Base-by-base conservation (phyloP, 768 basidiomycete species). In the Epithele typhae region DNA sequence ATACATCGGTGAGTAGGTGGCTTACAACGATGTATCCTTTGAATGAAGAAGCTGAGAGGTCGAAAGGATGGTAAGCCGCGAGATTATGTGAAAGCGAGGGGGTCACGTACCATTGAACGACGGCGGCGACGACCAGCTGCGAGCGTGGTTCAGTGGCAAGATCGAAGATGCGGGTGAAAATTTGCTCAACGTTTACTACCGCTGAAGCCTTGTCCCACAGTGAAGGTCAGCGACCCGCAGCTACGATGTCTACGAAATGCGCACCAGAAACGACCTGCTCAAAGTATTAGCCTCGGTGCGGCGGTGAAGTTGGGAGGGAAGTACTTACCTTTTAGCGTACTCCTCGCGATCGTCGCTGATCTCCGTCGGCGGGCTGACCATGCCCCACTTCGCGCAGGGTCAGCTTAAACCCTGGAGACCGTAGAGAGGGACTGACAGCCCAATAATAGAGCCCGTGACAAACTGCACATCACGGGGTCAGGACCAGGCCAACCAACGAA, bases 351-450 rank as follows among this genome's bases (percentile, higher is more conserved):
- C 27, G 7, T 7, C 27, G 27, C 27, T 30, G 8, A 7, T 30
- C 7, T 7, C 14, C 8, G 27, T 7, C 7, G 7, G 27, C 27
- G 27, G 7, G 14, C 14, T 30, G 11, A 52, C 51, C 46, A 52
- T 40, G 2, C 46, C 51, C 51, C 51, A 52, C 51, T 18, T n/a
- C 37, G 18, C 10, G 37, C 11, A 21, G 3, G 18, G 19, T 24
- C 2, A 24, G 14, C 2, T 4, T 12, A 18, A 4, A 17, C 25
- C 3, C 10, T 37, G n/a, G n/a, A n/a, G n/a, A n/a, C n/a, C n/a
- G n/a, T n/a, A n/a, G n/a, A n/a, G n/a, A n/a, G n/a, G n/a, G n/a
- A 45, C 46, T 44, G 9, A 52, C 51, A 30, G 46, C 51, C 51
- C 51, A 52, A 15, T 48, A 52, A 12, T 52, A 52, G 3, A 52